These are phyloP conservation scores for Ceratobasidium sp. DNA, from an alignment of 1,284 basidiomycete genomes.

Conservation along the genomic window DNA sequence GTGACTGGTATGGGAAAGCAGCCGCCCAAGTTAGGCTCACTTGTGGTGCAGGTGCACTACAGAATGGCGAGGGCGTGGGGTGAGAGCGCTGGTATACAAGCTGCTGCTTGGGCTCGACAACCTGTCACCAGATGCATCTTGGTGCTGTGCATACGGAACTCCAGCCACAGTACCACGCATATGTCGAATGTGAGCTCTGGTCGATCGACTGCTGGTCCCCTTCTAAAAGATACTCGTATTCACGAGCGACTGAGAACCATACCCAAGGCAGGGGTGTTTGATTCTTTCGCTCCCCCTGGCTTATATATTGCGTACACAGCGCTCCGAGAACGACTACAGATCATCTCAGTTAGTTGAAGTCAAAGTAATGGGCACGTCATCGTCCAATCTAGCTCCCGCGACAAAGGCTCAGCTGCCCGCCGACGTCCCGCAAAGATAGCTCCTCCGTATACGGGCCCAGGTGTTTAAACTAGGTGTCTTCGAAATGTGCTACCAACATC, in stretches of 20 bases:
- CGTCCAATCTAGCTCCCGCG: not conserved
- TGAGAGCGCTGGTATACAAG: not conserved
- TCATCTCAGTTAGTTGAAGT: slow-evolving; percentile 8
- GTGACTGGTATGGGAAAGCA: not conserved
- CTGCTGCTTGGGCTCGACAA: slow-evolving; percentile 16
- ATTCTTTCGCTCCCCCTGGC: not conserved
- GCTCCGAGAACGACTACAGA: not conserved
- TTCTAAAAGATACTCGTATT: no score
- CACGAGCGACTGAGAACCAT: not conserved
- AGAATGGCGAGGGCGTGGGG: slow-evolving; percentile 3
- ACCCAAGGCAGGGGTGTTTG: not conserved
- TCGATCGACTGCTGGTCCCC: no score
- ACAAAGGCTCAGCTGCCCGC: slow-evolving; percentile 8
- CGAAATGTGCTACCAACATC: not conserved
- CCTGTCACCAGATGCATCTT: not conserved
- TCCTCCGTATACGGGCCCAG: no score
- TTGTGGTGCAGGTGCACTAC: not conserved
- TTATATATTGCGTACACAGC: not conserved
- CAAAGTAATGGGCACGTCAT: not conserved
- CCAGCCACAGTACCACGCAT: no score
- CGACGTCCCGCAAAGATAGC: not conserved
- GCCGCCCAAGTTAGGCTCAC: not conserved
- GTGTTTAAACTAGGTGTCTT: not conserved
- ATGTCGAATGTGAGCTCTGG: no score
- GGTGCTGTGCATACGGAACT: slow-evolving; percentile 2